These are phyloP conservation scores for Penicillium waksmanii DNA, from an alignment of 495 filamentous ascomycete species.

Conservation along the genomic window DNA sequence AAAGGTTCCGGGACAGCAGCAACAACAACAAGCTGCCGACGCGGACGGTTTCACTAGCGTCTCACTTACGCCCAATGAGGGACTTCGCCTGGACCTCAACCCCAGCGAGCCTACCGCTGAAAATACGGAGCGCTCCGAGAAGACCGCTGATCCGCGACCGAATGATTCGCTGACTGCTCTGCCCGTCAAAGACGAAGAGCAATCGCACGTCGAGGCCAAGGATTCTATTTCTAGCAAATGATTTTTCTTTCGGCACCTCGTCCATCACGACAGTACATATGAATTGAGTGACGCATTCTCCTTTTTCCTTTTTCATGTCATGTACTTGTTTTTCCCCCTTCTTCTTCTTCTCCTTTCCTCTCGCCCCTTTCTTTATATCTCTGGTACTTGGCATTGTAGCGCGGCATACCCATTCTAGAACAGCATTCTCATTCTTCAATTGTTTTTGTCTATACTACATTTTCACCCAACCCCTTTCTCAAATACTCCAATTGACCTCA, in stretches of 20 bases:
- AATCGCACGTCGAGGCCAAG: background rate
- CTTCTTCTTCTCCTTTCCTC: background rate
- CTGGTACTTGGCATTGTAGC: slow-evolving; percentile 16
- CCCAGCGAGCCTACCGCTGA: slow-evolving; percentile 5
- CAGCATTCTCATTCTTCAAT: slow-evolving; percentile 4
- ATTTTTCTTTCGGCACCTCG: background rate
- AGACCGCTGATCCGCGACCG: background rate
- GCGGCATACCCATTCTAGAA: slow-evolving; percentile 18
- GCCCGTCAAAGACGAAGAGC: slow-evolving; percentile 13
- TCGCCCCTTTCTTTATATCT: background rate
- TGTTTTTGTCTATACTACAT: background rate
- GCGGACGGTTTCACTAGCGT: slow-evolving; percentile 29
- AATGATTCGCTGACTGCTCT: slow-evolving; percentile 10
- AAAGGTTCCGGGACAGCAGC: background rate
- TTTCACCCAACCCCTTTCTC: background rate
- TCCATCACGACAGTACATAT: background rate
- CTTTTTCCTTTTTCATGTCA: background rate
- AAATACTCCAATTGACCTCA: too few relatives aligned
- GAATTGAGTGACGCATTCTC: background rate
- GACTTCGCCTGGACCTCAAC: slow-evolving; percentile 17
- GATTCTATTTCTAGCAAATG: slow-evolving; percentile 3
- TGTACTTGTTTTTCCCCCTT: background rate
- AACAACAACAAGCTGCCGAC: slow-evolving; percentile 5
- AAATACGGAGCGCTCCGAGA: background rate
- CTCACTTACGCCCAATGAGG: slow-evolving; percentile 21